Evolutionary conservation across 495 filamentous ascomycete genomes (phyloP), one percentile per base, ranked within the genome.

Genomic region (Xylaria flabelliformis): DNA sequence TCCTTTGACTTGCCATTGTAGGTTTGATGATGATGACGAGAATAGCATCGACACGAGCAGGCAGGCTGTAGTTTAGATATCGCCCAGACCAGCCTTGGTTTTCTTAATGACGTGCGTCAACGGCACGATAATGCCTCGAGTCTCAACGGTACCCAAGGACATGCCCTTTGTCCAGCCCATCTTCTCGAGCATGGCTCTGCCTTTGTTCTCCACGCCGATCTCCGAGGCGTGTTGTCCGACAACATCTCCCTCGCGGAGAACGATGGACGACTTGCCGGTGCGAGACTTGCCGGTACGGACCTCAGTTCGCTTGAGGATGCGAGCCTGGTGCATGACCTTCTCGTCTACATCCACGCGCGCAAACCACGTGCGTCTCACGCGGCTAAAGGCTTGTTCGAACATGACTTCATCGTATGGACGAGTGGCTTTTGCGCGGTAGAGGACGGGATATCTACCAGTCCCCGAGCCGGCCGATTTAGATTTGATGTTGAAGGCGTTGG

Each of bases 141-240:
- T 96, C 71, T 96, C 90, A 12, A 85, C 75, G 5, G 91, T 87
- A 53, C 96, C 96, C n/a, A 99, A 85, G 8, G 91, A 91, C 80
- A 91, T 98, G 5, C 96, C 96, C 58, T 88, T 90, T 71, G 86
- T 92, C 93, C 97, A 99, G 21, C 96, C 96, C 96, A 98, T 98
- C 83, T 95, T 98, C 81, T 97, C 94, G 66, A 99, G 79, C 92
- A 99, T 94, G 4, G 89, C 90, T 55, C 93, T 87, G 26, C 96
- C 96, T 74, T 87, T 91, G 72, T 97, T 99, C 61, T 92, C 94
- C 4, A 82, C 84, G 1, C 93, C 93, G 34, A 99, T 85, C 80
- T 97, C 95, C 2, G 93, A 91, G 0, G 95, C 96, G 42, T 88
- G 87, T 13, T 87, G 93, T 53, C 95, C 96, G 24, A 98, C 94